These are phyloP conservation scores for Calonectria leucothoes DNA, from an alignment of 2,329 filamentous ascomycete species.

Conservation along the genomic window DNA sequence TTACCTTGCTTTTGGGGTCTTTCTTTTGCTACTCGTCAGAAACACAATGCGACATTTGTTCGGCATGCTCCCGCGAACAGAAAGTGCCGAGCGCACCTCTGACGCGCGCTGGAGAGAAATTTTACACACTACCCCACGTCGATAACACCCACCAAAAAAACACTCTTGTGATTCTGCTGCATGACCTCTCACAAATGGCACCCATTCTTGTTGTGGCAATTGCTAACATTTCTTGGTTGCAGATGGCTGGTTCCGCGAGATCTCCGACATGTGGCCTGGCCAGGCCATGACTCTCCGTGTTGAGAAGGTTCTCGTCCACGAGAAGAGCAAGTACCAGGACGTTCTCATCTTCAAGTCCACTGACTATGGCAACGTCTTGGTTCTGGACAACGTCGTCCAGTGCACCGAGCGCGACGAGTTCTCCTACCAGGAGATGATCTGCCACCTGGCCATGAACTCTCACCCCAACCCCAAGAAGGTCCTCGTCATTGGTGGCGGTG, in stretches of 20 bases:
- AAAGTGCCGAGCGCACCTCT: background rate
- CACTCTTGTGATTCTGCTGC: background rate
- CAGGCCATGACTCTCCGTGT: conserved; percentile 99
- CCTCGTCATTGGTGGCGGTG: conserved; percentile 96
- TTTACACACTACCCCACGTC: background rate
- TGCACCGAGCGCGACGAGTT: conserved; percentile 99
- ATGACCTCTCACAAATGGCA: background rate
- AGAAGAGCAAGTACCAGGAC: conserved; percentile 99
- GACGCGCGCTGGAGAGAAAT: conserved; percentile 1
- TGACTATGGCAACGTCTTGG: conserved; percentile 94
- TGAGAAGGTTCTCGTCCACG: conserved; percentile 97
- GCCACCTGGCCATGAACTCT: conserved; percentile 97
- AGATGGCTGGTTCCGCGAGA: conserved; percentile 99
- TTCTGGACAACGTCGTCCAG: conserved; percentile 99
- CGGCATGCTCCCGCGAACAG: background rate
- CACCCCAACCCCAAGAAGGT: conserved; percentile 99
- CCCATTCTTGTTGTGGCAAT: background rate
- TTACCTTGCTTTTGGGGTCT: background rate
- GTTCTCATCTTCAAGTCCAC: conserved; percentile 99
- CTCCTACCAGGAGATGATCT: conserved; percentile 99
- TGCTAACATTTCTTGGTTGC: conserved; percentile 27
- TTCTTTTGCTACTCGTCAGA: background rate
- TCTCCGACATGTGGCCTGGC: conserved; percentile 98
- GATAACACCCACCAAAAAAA: background rate
- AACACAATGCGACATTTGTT: background rate